These are phyloP conservation scores for Citrullus amarus DNA, from an alignment of 306 rosid genomes.

Conservation along the genomic window DNA sequence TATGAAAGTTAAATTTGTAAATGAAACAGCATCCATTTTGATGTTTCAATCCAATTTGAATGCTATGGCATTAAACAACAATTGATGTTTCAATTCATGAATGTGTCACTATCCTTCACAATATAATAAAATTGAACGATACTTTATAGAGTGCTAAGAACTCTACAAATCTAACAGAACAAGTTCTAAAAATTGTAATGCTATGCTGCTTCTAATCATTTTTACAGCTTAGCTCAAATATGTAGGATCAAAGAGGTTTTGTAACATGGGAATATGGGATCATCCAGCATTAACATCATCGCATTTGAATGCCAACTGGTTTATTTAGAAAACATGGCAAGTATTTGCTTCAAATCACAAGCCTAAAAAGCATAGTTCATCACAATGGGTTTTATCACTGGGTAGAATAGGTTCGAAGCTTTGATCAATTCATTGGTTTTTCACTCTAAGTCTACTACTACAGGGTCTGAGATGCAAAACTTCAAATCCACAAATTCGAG, in stretches of 20 bases:
- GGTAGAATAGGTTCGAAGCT: background rate
- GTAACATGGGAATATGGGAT: background rate
- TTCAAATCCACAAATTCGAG: background rate
- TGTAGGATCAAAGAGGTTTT: background rate
- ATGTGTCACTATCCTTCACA: too few species aligned
- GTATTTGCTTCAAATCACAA: background rate
- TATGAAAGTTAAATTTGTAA: too few species aligned
- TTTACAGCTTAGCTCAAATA: background rate
- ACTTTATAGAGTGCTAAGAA: background rate
- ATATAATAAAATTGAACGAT: too few species aligned
- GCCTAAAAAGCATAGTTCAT: background rate
- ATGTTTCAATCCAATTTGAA: too few species aligned
- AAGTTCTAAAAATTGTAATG: background rate
- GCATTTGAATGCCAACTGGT: background rate
- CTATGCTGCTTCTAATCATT: background rate
- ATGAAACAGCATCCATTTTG: too few species aligned
- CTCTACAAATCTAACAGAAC: background rate
- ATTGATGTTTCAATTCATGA: too few species aligned
- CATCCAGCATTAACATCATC: background rate
- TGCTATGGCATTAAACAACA: too few species aligned
- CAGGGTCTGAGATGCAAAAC: background rate
- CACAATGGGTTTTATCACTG: background rate
- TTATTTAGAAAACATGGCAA: background rate
- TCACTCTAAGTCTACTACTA: background rate
- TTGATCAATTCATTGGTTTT: background rate